Evolutionary conservation across 2,329 filamentous ascomycete genomes (phyloP).

Genomic region (Colletotrichum caudatum): DNA sequence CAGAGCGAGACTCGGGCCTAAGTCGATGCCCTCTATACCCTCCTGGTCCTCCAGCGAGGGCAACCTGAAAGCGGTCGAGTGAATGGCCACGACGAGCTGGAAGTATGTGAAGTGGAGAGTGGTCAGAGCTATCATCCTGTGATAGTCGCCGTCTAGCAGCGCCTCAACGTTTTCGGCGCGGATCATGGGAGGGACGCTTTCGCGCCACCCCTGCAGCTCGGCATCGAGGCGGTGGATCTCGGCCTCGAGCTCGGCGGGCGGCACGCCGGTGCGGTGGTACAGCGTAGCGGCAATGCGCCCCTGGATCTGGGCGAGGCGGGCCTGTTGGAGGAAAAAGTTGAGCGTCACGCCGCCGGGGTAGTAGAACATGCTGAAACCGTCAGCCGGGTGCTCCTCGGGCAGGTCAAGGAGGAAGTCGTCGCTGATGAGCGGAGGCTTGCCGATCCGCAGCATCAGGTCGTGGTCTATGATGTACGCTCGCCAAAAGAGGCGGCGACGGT

Average conservation of each 20-base stretch:
- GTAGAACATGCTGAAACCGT: slow-evolving; percentile 35
- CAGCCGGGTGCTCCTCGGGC: slow-evolving; percentile 34
- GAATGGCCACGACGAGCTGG: slow-evolving; percentile 35
- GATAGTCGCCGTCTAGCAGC: slow-evolving; percentile 31
- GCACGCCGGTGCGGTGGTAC: slow-evolving; percentile 19
- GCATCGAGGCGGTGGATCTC: slow-evolving; percentile 33
- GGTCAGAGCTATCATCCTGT: slow-evolving; percentile 26
- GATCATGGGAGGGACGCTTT: slow-evolving; percentile 38
- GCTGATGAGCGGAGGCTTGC: slow-evolving; percentile 35
- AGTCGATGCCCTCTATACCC: slow-evolving; percentile 18
- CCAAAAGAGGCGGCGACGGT: slow-evolving; percentile 33
- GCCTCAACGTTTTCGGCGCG: slow-evolving; percentile 33
- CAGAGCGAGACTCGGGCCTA: slow-evolving; percentile 20
- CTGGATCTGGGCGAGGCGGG: slow-evolving; percentile 35
- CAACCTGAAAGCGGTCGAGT: slow-evolving; percentile 31
- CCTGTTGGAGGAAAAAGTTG: slow-evolving; percentile 37
- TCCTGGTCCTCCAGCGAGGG: slow-evolving; percentile 29
- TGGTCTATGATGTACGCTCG: slow-evolving; percentile 33
- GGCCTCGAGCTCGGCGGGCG: slow-evolving; percentile 32
- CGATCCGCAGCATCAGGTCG: slow-evolving; percentile 31
- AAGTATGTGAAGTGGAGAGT: slow-evolving; percentile 38
- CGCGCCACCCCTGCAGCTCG: slow-evolving; percentile 36
- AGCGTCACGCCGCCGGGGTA: slow-evolving; percentile 31
- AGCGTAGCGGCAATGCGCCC: slow-evolving; percentile 17
- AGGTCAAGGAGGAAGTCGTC: slow-evolving; percentile 38